Evolutionary conservation across 2,329 filamentous ascomycete genomes (phyloP).

Genomic region (Fusarium bulbicola): DNA sequence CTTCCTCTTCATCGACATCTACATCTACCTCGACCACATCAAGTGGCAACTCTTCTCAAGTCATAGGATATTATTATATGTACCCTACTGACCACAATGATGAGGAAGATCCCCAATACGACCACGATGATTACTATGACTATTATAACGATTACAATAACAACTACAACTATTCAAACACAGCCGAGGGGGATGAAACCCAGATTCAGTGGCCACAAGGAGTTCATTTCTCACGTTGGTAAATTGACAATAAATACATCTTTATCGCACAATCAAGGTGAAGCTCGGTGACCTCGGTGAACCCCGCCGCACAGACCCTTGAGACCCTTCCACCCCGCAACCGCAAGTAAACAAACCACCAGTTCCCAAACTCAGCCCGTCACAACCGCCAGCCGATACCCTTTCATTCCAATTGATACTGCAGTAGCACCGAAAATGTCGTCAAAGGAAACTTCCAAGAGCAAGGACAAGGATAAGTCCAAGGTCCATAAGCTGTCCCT

Average conservation of each 20-base stretch:
- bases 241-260: not conserved
- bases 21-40: not conserved
- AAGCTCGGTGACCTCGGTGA: constrained; percentile 37
- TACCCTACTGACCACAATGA: not conserved
- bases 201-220: constrained; percentile 20
- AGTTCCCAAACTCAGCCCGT: constrained; percentile 1
- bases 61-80: not conserved
- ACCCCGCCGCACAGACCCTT: constrained; percentile 40
- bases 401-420: not conserved
- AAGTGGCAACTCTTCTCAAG: not conserved
- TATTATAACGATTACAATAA: not conserved
- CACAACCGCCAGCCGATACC: not conserved
- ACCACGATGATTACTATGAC: not conserved
- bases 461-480: constrained; percentile 71
- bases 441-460: constrained; percentile 44
- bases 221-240: constrained; percentile 20
- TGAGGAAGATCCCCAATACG: not conserved
- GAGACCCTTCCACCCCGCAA: constrained; percentile 39
- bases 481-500: constrained; percentile 95
- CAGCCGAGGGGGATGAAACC: not conserved
- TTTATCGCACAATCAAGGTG: not conserved
- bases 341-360: constrained; percentile 42
- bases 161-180: not conserved
- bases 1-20: not conserved
- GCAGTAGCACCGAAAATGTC: constrained; percentile 37